Percentiles rank a stretch among this genome's conserved stretches.
These are phyloP conservation scores for Schizophyllum amplum DNA, from an alignment of 1,284 basidiomycete genomes.

Conservation along the genomic window DNA sequence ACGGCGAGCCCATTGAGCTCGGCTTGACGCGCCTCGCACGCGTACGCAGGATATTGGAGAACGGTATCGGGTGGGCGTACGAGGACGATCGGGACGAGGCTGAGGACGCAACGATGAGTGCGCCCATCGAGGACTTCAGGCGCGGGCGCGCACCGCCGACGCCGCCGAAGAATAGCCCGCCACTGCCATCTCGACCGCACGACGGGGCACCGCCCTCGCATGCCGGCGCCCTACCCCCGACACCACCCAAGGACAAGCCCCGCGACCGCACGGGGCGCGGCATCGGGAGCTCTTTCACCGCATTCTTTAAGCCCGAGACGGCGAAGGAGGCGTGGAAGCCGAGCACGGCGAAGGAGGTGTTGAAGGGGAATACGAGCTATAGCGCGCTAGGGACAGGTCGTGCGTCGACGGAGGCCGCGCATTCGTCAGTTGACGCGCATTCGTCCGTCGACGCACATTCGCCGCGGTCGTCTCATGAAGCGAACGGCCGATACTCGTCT, in stretches of 20 bases:
- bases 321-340: background rate
- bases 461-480: too few relatives aligned
- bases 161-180: constrained; percentile 34
- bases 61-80: constrained; percentile 40
- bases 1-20: constrained; percentile 32
- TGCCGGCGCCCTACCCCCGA: background rate
- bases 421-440: too few relatives aligned
- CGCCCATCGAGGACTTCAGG: too few relatives aligned
- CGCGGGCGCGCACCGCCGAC: constrained; percentile 32
- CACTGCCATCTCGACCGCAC: background rate
- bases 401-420: too few relatives aligned
- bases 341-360: background rate
- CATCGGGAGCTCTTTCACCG: background rate
- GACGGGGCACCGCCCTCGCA: background rate
- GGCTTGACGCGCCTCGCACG: constrained; percentile 48
- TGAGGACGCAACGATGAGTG: background rate
- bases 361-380: background rate
- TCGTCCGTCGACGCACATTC: too few relatives aligned
- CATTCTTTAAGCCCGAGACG: background rate
- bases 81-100: constrained; percentile 17
- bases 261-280: background rate
- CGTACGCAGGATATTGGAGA: constrained; percentile 49
- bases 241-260: background rate
- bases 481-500: too few relatives aligned
- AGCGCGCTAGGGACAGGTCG: background rate